These are phyloP conservation scores for Chenopodium album DNA, from an alignment of 148 eudicot genomes.

Conservation along the genomic window DNA sequence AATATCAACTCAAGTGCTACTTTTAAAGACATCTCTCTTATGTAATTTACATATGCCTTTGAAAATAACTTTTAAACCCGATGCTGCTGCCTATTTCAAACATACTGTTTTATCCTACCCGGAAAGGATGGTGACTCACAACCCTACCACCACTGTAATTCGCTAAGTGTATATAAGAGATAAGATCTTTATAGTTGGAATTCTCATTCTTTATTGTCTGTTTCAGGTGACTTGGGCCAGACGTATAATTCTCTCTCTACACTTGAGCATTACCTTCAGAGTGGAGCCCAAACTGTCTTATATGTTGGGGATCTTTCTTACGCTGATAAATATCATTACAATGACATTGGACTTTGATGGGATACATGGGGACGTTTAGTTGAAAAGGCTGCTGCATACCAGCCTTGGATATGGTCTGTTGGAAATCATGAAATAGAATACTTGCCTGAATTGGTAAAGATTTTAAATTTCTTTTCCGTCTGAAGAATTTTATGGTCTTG, in stretches of 20 bases:
- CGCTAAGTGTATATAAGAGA: neutral
- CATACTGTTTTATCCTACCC: neutral
- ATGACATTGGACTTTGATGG: slow-evolving; percentile 84
- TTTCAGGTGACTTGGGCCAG: slow-evolving; percentile 91
- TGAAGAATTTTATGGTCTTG: neutral
- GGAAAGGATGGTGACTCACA: neutral
- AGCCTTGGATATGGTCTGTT: slow-evolving; percentile 91
- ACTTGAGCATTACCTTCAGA: slow-evolving; percentile 65
- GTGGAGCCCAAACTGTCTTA: slow-evolving; percentile 66
- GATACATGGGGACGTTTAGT: slow-evolving; percentile 88
- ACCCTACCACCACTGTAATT: neutral
- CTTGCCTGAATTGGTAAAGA: slow-evolving; percentile 73
- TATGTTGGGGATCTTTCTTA: slow-evolving; percentile 96
- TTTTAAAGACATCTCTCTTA: neutral
- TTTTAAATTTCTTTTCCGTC: neutral
- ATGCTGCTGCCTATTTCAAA: neutral
- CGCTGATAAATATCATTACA: slow-evolving; percentile 68
- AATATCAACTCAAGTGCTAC: neutral
- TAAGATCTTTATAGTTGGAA: neutral
- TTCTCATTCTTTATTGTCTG: slow-evolving; percentile 2
- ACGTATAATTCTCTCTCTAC: slow-evolving; percentile 87
- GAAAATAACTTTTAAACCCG: no score
- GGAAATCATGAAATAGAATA: slow-evolving; percentile 97
- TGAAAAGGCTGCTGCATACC: slow-evolving; percentile 76
- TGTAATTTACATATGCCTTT: neutral